A percentile compares a stretch with the other conserved stretches of the same genome.
Evolutionary conservation across 139 green algal species (phyloP).

Genomic region (Deuterostichococcus epilithicus): DNA sequence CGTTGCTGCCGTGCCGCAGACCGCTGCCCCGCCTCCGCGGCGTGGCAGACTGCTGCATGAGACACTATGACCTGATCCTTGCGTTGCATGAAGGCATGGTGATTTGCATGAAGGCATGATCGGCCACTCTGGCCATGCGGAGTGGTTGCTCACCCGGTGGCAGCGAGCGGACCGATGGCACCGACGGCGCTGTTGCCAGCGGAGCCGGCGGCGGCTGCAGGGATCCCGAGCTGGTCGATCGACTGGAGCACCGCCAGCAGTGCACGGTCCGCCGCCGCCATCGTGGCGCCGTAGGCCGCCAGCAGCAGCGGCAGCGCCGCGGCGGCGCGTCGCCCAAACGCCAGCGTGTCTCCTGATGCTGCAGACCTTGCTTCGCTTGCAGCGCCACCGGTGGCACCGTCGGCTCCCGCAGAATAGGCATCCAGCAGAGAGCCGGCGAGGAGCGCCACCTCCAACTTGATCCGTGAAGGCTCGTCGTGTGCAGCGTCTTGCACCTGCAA

Average conservation of each 20-base stretch:
- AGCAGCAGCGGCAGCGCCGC: conserved; percentile 52
- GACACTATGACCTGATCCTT: no score
- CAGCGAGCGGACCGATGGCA: conserved; percentile 1
- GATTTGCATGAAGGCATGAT: no score
- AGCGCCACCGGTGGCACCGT: not conserved
- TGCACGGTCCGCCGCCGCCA: conserved; percentile 41
- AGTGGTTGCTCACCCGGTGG: not conserved
- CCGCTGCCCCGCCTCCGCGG: no score
- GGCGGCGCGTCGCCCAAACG: not conserved
- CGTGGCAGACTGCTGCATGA: no score
- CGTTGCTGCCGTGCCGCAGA: no score
- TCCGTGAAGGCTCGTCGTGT: not conserved
- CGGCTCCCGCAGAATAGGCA: not conserved
- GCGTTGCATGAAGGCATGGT: no score
- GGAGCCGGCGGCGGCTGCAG: not conserved
- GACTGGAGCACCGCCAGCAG: conserved; percentile 41
- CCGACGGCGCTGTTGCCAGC: not conserved
- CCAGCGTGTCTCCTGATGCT: not conserved
- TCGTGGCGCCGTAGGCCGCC: conserved; percentile 42
- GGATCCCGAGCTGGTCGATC: conserved; percentile 30
- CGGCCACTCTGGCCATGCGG: not conserved
- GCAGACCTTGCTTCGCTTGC: not conserved
- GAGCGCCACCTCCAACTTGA: not conserved
- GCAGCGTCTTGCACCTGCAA: not conserved
- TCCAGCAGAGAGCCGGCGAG: not conserved